Evolutionary conservation across 2,329 filamentous ascomycete genomes (phyloP).

Genomic region (Nakataea oryzae): DNA sequence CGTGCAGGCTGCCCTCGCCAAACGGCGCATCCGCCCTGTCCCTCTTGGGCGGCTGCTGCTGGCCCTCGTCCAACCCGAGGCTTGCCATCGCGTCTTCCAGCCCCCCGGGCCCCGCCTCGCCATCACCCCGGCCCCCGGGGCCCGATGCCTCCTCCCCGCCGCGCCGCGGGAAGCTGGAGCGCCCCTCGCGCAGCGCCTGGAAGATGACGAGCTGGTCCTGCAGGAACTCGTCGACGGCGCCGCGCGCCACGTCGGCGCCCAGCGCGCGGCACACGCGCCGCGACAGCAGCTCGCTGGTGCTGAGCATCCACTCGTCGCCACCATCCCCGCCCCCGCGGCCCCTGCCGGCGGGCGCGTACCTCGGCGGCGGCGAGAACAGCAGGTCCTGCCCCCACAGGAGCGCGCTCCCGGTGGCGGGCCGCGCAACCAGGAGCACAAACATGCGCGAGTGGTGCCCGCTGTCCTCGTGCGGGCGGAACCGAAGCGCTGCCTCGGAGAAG

Average conservation of each 20-base stretch:
- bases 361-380: constrained; percentile 23
- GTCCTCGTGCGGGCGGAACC: constrained; percentile 37
- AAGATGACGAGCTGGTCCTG: constrained; percentile 53
- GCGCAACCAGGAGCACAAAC: constrained; percentile 47
- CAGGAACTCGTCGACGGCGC: constrained; percentile 43
- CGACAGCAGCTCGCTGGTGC: constrained; percentile 1
- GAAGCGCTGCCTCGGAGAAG: constrained; percentile 32
- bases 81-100: constrained; percentile 6
- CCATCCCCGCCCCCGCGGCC: not conserved
- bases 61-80: constrained; percentile 13
- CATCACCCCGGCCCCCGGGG: constrained; percentile 6
- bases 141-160: not conserved
- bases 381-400: constrained; percentile 15
- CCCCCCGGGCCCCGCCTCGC: constrained; percentile 7
- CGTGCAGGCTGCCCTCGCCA: constrained; percentile 44
- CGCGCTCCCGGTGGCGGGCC: constrained; percentile 19
- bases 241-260: constrained; percentile 28
- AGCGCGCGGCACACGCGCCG: constrained; percentile 32
- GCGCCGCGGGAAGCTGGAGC: constrained; percentile 32
- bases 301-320: constrained; percentile 17
- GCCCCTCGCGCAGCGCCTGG: constrained; percentile 44
- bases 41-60: constrained; percentile 18
- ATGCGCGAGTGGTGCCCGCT: constrained; percentile 39
- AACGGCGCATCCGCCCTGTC: constrained; percentile 40
- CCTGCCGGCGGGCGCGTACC: not conserved